These are phyloP conservation scores for Saturnispora dispora DNA, from an alignment of 805 yeast genomes.

Conservation along the genomic window DNA sequence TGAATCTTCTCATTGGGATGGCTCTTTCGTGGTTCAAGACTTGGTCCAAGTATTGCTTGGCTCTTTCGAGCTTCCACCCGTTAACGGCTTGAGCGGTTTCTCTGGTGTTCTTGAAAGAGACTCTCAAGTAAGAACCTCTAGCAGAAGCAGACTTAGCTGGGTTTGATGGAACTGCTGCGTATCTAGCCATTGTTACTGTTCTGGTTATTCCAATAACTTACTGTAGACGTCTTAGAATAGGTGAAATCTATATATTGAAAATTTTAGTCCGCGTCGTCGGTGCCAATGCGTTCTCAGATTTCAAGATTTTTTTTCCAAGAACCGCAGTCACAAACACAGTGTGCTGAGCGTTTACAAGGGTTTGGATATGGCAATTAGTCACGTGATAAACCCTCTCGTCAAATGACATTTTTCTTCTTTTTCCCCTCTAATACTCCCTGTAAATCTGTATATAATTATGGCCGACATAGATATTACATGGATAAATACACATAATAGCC, in stretches of 20 bases:
- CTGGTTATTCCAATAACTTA: constrained; percentile 1
- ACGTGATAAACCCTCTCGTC: constrained; percentile 1
- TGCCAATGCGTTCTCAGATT: neutral
- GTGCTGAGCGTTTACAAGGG: constrained; percentile 1
- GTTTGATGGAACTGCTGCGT: constrained; percentile 98
- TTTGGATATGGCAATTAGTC: neutral
- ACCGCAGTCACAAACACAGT: constrained; percentile 1
- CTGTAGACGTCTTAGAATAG: neutral
- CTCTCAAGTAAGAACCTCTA: constrained; percentile 99
- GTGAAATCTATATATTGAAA: constrained; percentile 3
- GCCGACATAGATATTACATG: too few relatives aligned
- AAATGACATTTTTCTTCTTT: too few relatives aligned
- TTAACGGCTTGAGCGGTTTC: constrained; percentile 97
- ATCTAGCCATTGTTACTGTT: constrained; percentile 76
- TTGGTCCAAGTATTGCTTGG: constrained; percentile 90
- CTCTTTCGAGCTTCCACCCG: constrained; percentile 97
- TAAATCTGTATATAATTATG: too few relatives aligned
- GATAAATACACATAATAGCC: neutral
- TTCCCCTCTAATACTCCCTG: neutral
- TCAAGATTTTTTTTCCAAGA: neutral
- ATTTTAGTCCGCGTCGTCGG: constrained; percentile 1
- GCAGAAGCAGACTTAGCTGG: constrained; percentile 99
- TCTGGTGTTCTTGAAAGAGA: constrained; percentile 99
- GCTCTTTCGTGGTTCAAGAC: constrained; percentile 98
- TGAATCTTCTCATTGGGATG: constrained; percentile 98